Percentiles rank a stretch among this genome's conserved stretches.
Evolutionary conservation across 805 yeast species (phyloP).

Genomic region (Cyberlindnera euphorbiiphila): DNA sequence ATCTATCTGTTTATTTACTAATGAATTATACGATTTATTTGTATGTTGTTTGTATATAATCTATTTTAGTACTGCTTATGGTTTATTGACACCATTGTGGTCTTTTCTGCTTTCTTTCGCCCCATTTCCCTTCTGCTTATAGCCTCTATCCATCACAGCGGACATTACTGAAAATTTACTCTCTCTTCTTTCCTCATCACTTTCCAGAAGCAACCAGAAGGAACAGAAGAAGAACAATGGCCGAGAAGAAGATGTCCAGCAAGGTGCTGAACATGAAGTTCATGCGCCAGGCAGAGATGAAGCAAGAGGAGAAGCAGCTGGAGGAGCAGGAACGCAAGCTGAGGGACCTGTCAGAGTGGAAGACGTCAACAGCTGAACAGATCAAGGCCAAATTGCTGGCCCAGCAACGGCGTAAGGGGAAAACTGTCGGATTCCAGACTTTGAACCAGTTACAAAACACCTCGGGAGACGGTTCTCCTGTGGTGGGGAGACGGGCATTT

Average conservation of each 20-base stretch:
- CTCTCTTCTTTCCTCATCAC: too few relatives aligned
- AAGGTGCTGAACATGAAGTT: constrained; percentile 85
- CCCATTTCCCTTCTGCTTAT: too few relatives aligned
- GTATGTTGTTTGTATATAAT: too few relatives aligned
- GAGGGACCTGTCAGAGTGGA: constrained; percentile 39
- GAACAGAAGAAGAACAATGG: constrained; percentile 1
- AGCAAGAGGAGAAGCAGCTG: constrained; percentile 31
- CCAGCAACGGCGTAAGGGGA: constrained; percentile 31
- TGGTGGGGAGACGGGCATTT: constrained; percentile 30
- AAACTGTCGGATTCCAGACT: constrained; percentile 39
- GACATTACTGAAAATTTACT: too few relatives aligned
- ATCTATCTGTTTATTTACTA: too few relatives aligned
- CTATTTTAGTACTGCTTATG: too few relatives aligned
- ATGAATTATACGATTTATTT: too few relatives aligned
- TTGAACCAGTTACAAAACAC: constrained; percentile 29
- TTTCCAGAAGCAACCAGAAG: neutral
- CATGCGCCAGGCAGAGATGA: constrained; percentile 45
- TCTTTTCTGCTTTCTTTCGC: too few relatives aligned
- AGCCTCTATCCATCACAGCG: too few relatives aligned
- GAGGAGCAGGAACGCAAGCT: constrained; percentile 36
- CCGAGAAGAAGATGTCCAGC: constrained; percentile 42
- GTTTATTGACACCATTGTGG: too few relatives aligned
- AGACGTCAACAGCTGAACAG: constrained; percentile 23
- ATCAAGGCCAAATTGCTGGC: constrained; percentile 27
- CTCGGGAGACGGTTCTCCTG: constrained; percentile 1